Evolutionary conservation across 1,139 yeast species (phyloP), one percentile per base, ranked within the genome.

Genomic region (Blastobotrys aristatus): DNA sequence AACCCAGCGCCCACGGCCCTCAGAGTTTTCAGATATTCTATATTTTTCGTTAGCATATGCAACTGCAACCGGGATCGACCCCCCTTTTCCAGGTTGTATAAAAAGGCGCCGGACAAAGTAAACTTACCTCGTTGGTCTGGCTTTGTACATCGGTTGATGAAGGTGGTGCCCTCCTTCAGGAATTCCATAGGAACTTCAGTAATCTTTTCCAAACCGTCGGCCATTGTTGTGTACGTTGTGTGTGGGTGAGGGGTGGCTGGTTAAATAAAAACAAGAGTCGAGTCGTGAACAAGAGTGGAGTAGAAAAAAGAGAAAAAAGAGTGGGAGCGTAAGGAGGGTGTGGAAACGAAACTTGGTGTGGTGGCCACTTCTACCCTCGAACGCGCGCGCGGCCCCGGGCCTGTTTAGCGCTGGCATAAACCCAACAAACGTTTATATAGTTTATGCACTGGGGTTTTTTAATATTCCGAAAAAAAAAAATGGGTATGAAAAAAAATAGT

Each of bases 1-100:
- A 90, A 92, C 60, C 98, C 98, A 58, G 89, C 77, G 62, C 97
- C 97, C 50, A 92, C 97, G 49, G 97, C 97, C 72, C 92, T 84
- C 58, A 92, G 79, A 65, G 90, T 86, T 70, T 85, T 84, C 53
- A 82, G 62, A 75, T 86, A 90, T 73, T 92, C 98, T 79, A 56
- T 14, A 4, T 4, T 3, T n/a, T 3, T 13, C 13, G 37, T 33
- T 33, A 33, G 37, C 22, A 33, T 16, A 33, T 6, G 8, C 31
- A 27, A 30, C n/a, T n/a, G n/a, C n/a, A n/a, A n/a, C n/a, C n/a
- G n/a, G n/a, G n/a, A 17, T 11, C 27, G 10, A 26, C 29, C 7
- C 7, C 29, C 11, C 11, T 26, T 11, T 8, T 11, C 29, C 29
- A 26, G 11, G 29, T 24, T 10, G 36, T 10, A 17, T 16, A 36